Percentiles rank a stretch among this genome's conserved stretches.
Evolutionary conservation across 208 protist genomes (phyloP).

Genomic region (Porcisia hertigi): DNA sequence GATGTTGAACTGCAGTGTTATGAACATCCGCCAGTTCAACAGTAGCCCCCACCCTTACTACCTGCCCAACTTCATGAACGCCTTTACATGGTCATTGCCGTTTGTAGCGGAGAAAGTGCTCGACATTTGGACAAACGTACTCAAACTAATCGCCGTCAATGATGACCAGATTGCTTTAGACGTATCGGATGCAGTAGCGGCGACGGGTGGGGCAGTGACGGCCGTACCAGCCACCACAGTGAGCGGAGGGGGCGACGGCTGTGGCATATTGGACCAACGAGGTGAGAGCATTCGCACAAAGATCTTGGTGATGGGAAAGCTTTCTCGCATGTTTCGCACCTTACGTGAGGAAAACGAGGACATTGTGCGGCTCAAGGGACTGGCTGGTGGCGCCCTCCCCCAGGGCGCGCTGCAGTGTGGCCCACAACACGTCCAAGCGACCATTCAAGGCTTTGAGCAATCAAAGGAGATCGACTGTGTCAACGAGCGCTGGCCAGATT

Average conservation of each 20-base stretch:
- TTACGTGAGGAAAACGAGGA: constrained; percentile 59
- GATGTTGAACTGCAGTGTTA: constrained; percentile 92
- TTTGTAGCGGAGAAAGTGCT: constrained; percentile 96
- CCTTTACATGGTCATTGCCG: constrained; percentile 96
- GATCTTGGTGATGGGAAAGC: constrained; percentile 55
- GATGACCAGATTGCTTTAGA: constrained; percentile 37
- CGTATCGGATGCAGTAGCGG: neutral
- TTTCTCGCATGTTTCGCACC: constrained; percentile 58
- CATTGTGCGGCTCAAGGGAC: constrained; percentile 70
- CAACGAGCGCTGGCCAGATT: constrained; percentile 77
- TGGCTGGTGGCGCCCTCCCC: constrained; percentile 61
- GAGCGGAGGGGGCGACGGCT: neutral
- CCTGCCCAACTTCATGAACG: constrained; percentile 98
- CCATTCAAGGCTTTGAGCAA: constrained; percentile 63
- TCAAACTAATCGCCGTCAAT: constrained; percentile 74
- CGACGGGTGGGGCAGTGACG: neutral
- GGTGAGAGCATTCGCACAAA: constrained; percentile 60
- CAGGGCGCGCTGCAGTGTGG: constrained; percentile 64
- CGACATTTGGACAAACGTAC: constrained; percentile 86
- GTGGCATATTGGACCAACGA: constrained; percentile 30
- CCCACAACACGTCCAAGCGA: constrained; percentile 43
- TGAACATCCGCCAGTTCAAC: constrained; percentile 98
- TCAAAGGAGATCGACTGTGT: constrained; percentile 59
- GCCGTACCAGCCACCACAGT: neutral
- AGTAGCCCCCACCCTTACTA: constrained; percentile 96